phyloP scores from a whole-genome alignment of 2,329 filamentous ascomycete species.

The Aspergillus luchuensis region DNA sequence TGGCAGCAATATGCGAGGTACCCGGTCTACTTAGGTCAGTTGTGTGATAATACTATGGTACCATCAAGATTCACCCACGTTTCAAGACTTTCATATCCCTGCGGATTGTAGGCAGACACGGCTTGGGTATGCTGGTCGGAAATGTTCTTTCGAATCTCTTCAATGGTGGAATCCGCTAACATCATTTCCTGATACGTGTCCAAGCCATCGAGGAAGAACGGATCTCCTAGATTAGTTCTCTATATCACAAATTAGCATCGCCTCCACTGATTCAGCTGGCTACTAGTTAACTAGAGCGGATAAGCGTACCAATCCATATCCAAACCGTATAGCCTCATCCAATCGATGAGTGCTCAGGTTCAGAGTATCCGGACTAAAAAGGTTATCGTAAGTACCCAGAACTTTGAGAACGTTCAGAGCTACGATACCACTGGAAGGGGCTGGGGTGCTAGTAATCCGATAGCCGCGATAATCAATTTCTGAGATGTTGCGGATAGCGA shows the following conservation, averaged over 20 bases:
- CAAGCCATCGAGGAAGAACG: constrained; percentile 68
- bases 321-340: constrained; percentile 87
- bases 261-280: background rate
- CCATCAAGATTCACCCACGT: constrained; percentile 45
- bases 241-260: constrained; percentile 37
- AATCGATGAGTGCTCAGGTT: constrained; percentile 79
- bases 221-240: constrained; percentile 80
- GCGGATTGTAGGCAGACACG: constrained; percentile 72
- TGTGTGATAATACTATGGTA: background rate
- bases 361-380: constrained; percentile 58
- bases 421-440: constrained; percentile 78
- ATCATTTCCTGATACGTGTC: constrained; percentile 67
- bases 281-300: background rate
- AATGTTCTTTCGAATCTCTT: constrained; percentile 66
- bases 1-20: constrained; percentile 60
- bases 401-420: constrained; percentile 77
- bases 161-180: constrained; percentile 62
- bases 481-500: constrained; percentile 65
- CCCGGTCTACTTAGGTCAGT: constrained; percentile 42
- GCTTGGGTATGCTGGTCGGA: constrained; percentile 71
- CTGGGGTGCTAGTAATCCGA: constrained; percentile 64
- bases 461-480: constrained; percentile 69
- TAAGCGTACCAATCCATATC: constrained; percentile 63
- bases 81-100: constrained; percentile 64
- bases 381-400: constrained; percentile 71